Base-by-base conservation (phyloP, 2,329 filamentous ascomycete genomes). In the Penicillium sp. region DNA sequence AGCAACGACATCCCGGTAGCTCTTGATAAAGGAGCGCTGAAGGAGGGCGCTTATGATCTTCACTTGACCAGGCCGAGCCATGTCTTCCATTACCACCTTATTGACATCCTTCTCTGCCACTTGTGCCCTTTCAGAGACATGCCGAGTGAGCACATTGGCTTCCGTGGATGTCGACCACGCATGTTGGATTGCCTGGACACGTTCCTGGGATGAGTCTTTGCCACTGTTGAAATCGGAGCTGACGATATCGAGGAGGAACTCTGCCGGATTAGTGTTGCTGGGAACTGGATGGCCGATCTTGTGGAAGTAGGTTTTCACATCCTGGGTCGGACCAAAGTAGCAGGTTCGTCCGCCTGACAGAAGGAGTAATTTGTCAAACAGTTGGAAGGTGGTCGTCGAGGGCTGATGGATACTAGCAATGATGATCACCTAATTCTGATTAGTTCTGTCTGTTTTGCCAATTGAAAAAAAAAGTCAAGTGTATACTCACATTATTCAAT, bases 351-450 rank as follows among this genome's bases (percentile, higher is more conserved):
- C 90, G 3, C 75, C 75, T 0, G 89, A 91, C 0, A 95, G 78
- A 1, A 95, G 79, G 34, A 89, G 75, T 0, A 95, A 75, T 67
- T 88, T 89, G 67, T 95, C 89, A 61, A 95, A 95, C 12, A 91
- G 81, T 56, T 86, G 81, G 62, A 90, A 95, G 0, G 88, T 92
- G 0, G 85, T 81, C 0, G 88, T 89, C 0, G 89, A 93, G 0
- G 90, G 90, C 66, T 95, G 90, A 68, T 95, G 90, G 56, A 95
- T 94, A 36, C 87, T 90, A 4, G 87, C 87, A 53, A 95, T 85
- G 28, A 94, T 84, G 53, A 94, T 84, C 54, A 94, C 77, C 83
- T 87, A 42, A 9, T 4, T 46, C 23, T 23, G 6, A 42, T 65
- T 48, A 64, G 54, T 23, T 13, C 16, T 15, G 3, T 26, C 24